These are phyloP conservation scores for Carnegiea gigantea DNA, from an alignment of 179 eudicot species.

Conservation along the genomic window DNA sequence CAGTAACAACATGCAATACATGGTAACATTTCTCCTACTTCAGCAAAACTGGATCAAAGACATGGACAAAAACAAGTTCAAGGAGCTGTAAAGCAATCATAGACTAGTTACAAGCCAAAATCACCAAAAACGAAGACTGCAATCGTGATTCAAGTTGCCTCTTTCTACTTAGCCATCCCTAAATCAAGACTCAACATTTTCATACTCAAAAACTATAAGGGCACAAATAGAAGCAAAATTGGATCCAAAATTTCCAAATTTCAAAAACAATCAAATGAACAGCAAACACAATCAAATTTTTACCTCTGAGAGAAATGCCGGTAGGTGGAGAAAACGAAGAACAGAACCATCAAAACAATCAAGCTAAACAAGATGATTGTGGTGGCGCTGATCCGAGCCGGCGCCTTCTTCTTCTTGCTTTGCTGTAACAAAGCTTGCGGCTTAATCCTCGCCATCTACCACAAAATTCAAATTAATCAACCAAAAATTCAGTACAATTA, in stretches of 20 bases:
- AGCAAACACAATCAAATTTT: constrained; percentile 1
- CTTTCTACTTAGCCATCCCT: neutral
- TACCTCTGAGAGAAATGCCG: constrained; percentile 80
- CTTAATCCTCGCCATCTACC: constrained; percentile 83
- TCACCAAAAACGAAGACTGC: neutral
- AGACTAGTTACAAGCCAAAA: neutral
- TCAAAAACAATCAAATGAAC: neutral
- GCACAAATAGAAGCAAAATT: neutral
- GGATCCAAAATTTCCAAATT: neutral
- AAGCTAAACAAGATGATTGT: constrained; percentile 54
- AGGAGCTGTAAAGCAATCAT: neutral
- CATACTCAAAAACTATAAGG: neutral
- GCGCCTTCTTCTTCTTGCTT: constrained; percentile 97
- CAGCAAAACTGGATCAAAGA: neutral
- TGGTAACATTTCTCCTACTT: neutral
- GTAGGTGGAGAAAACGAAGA: constrained; percentile 65
- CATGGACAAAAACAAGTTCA: neutral
- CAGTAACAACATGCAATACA: neutral
- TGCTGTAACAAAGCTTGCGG: constrained; percentile 92
- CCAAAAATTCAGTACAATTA: neutral
- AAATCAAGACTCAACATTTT: neutral
- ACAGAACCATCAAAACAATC: constrained; percentile 55
- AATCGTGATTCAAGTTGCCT: neutral
- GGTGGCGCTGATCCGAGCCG: constrained; percentile 58
- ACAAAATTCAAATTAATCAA: neutral